These are phyloP conservation scores for Russula sp. DNA, from an alignment of 768 basidiomycete species.

Conservation along the genomic window DNA sequence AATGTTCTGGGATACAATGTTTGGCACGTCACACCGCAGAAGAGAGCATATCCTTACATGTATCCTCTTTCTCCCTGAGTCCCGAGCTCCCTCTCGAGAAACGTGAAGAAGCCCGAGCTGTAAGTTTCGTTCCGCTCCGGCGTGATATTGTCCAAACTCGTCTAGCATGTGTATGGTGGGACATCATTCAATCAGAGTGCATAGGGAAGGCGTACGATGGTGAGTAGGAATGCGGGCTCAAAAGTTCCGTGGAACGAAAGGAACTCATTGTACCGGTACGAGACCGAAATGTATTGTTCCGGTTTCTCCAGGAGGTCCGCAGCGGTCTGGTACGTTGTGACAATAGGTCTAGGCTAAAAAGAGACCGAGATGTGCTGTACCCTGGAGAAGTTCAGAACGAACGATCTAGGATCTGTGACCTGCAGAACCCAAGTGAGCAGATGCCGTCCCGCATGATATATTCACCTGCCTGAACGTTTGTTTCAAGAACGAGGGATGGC, in stretches of 20 bases:
- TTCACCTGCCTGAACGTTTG: conserved; percentile 19
- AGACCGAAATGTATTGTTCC: conserved; percentile 47
- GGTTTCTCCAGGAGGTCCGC: conserved; percentile 52
- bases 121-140: conserved; percentile 44
- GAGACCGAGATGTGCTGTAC: background rate
- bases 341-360: background rate
- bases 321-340: conserved; percentile 37
- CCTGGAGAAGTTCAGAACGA: conserved; percentile 19
- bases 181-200: background rate
- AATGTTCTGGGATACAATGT: conserved; percentile 33
- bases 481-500: conserved; percentile 18
- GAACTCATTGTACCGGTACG: conserved; percentile 51
- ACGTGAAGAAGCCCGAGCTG: conserved; percentile 49
- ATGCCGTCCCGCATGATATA: background rate
- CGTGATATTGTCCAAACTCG: conserved; percentile 51
- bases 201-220: conserved; percentile 41
- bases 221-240: conserved; percentile 58
- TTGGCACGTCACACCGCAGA: background rate
- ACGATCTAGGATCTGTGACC: conserved; percentile 7
- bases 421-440: background rate
- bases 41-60: conserved; percentile 37
- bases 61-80: conserved; percentile 51
- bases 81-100: conserved; percentile 49
- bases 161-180: conserved; percentile 32
- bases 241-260: conserved; percentile 57